Evolutionary conservation across 306 rosid genomes (phyloP).

Genomic region (Abrus precatorius): DNA sequence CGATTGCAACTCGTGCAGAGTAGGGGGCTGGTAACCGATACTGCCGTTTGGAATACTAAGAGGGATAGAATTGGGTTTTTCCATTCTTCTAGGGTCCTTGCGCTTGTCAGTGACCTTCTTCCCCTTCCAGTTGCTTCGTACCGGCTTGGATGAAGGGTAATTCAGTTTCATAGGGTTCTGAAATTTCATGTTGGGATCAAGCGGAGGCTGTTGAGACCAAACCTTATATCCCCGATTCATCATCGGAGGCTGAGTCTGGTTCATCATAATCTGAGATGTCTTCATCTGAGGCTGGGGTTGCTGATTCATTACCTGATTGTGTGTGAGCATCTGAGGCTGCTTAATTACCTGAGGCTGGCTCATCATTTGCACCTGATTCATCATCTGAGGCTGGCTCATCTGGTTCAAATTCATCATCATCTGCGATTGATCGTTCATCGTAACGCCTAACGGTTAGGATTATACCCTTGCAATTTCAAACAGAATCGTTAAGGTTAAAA

Average conservation of each 20-base stretch:
- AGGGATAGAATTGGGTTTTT: conserved; percentile 44
- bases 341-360: conserved; percentile 58
- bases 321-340: conserved; percentile 52
- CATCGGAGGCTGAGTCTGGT: conserved; percentile 57
- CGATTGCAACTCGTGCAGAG: conserved; percentile 84
- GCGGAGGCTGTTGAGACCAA: conserved; percentile 60
- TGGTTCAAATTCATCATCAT: conserved; percentile 64
- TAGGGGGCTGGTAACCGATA: conserved; percentile 69
- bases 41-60: conserved; percentile 37
- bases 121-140: conserved; percentile 86
- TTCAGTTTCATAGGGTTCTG: conserved; percentile 58
- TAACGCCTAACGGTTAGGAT: conserved; percentile 24
- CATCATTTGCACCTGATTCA: conserved; percentile 61
- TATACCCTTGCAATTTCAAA: conserved; percentile 12
- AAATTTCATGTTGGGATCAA: conserved; percentile 61
- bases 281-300: conserved; percentile 52
- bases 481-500: conserved; percentile 6
- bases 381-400: conserved; percentile 61
- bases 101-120: conserved; percentile 75
- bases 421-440: conserved; percentile 64
- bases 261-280: conserved; percentile 57
- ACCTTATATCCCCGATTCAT: conserved; percentile 61
- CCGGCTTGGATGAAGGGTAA: conserved; percentile 43
- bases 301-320: conserved; percentile 51
- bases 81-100: conserved; percentile 70